Percentiles rank a stretch among this genome's conserved stretches.
Conservation (phyloP, 768 basidiomycete genomes). For the Suillus ampliporus region DNA sequence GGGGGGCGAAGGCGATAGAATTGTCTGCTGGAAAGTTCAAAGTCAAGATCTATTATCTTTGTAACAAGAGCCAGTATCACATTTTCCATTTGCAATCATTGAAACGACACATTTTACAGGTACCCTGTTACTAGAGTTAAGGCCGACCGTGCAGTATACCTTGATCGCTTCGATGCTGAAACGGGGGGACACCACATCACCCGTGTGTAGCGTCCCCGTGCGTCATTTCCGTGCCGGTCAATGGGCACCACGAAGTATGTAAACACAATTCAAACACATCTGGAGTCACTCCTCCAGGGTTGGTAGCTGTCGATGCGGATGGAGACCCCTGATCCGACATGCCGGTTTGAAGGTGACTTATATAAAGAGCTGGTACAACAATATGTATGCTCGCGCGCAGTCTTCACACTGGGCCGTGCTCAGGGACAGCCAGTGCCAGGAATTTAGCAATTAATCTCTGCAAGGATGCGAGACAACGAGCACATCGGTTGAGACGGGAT, state of each 20-base stretch:
- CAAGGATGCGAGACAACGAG: conserved; percentile 61
- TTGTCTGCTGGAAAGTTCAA: not conserved
- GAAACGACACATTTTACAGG: not conserved
- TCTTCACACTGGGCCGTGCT: conserved; percentile 56
- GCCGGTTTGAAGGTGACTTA: no score
- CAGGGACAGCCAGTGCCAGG: conserved; percentile 64
- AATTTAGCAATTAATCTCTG: conserved; percentile 68
- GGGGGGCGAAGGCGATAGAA: conserved; percentile 53
- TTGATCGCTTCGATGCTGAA: no score
- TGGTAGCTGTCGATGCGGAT: no score
- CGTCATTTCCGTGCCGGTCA: no score
- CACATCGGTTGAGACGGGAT: conserved; percentile 51
- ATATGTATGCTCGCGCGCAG: conserved; percentile 57
- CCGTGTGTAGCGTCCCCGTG: no score
- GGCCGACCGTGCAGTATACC: no score
- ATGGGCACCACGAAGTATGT: no score
- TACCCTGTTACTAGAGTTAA: not conserved
- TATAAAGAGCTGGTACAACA: no score
- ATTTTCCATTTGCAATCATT: conserved; percentile 3
- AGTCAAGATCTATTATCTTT: conserved; percentile 10
- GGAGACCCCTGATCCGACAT: no score
- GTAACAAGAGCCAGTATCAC: conserved; percentile 19
- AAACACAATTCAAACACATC: no score
- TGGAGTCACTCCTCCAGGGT: no score
- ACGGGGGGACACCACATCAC: no score